These are phyloP conservation scores for Kazachstania viticola DNA, from an alignment of 805 yeast species.

Conservation along the genomic window DNA sequence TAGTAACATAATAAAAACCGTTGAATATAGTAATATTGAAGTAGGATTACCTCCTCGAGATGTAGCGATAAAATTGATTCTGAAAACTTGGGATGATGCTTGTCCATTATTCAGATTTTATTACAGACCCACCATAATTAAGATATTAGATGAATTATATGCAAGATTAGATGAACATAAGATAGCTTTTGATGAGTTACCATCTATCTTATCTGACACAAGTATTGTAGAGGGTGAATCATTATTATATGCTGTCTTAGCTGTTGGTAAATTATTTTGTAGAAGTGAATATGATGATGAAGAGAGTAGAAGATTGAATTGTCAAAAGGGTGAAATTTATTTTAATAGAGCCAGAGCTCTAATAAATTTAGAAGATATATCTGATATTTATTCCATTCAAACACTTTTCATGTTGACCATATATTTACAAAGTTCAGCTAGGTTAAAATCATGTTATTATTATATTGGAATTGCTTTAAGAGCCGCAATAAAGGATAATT, in stretches of 20 bases:
- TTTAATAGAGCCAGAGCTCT: constrained; percentile 71
- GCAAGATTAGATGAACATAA: constrained; percentile 54
- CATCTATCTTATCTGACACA: constrained; percentile 9
- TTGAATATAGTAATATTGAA: not conserved
- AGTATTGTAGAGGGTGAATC: constrained; percentile 40
- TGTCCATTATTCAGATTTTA: constrained; percentile 78
- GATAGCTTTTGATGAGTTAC: constrained; percentile 53
- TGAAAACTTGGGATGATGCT: constrained; percentile 74
- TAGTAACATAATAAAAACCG: not conserved
- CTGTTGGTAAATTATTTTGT: constrained; percentile 73
- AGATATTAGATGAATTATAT: constrained; percentile 64
- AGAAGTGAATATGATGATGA: constrained; percentile 37
- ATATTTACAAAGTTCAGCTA: constrained; percentile 79
- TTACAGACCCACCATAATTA: constrained; percentile 70
- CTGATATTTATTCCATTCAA: constrained; percentile 73
- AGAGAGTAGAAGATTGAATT: constrained; percentile 67
- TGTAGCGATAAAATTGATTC: constrained; percentile 57
- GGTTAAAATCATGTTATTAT: constrained; percentile 77
- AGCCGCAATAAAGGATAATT: constrained; percentile 71
- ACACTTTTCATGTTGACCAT: constrained; percentile 78
- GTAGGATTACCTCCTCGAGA: constrained; percentile 55
- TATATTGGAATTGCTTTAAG: constrained; percentile 82
- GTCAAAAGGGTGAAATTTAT: too few relatives aligned
- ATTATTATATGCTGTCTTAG: constrained; percentile 73
- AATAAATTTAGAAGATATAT: constrained; percentile 46